A percentile compares a stretch with the other conserved stretches of the same genome.
Conservation (phyloP, 179 eudicot genomes). For the Beta lomatogona region DNA sequence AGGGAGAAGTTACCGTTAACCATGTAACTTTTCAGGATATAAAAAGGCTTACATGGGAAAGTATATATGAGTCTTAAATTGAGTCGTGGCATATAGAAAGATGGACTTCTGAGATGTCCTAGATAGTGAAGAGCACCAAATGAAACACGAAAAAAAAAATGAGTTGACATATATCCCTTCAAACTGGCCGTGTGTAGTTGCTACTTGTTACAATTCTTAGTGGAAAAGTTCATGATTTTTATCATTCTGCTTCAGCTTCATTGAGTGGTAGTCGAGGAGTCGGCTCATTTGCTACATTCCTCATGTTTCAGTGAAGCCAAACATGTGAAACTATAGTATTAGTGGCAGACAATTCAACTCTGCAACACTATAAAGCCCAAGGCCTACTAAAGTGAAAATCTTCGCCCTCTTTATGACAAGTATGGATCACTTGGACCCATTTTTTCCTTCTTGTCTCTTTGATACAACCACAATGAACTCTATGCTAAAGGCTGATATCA, state of each 20-base stretch:
- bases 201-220: background rate
- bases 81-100: background rate
- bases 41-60: background rate
- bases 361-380: background rate
- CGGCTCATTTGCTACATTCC: background rate
- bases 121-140: background rate
- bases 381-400: background rate
- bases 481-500: background rate
- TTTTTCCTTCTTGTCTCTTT: background rate
- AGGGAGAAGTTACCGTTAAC: too few relatives aligned
- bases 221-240: background rate
- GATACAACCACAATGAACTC: background rate
- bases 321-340: constrained; percentile 9
- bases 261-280: background rate
- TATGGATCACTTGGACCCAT: constrained; percentile 3
- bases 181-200: background rate
- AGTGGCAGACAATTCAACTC: constrained; percentile 15
- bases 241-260: background rate
- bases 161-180: background rate
- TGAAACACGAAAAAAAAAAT: background rate
- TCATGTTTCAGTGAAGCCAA: constrained; percentile 1
- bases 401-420: background rate
- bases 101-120: background rate
- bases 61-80: background rate
- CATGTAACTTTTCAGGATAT: too few relatives aligned